Evolutionary conservation across 352 stramenopile genomes (phyloP), one percentile per base, ranked within the genome.

Genomic region (Pythium rhizo-oryzae): DNA sequence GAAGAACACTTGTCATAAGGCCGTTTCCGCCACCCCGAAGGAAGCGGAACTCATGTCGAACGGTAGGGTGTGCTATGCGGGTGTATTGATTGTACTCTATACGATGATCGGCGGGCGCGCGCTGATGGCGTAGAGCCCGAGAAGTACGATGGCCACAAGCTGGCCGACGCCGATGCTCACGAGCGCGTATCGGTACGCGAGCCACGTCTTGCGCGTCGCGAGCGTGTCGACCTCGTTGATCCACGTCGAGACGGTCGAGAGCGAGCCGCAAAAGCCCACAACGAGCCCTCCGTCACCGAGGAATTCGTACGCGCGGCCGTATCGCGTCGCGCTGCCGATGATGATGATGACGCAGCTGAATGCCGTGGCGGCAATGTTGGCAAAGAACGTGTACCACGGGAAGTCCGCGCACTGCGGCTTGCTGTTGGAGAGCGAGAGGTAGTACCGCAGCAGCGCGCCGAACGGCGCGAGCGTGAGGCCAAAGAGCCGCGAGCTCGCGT

Each of bases 241-340:
- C 72, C 72, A 79, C 50, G 69, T 74, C 24, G 72, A 79, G 8
- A 79, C 72, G 16, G 72, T 79, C 7, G 72, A 79, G 19, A 79
- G 49, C 58, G 72, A 79, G 11, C 72, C 72, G 21, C 62, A 74
- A 54, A 79, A 79, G 49, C 72, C 72, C 25, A 67, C 65, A 8
- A 76, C 4, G 12, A 76, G 25, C 4, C 57, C 65, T 9, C 65
- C 59, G 28, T 73, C 57, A 18, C 65, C 65, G 24, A 72, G 50
- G 16, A 75, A 68, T 7, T 55, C 21, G 50, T 70, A 76, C 18
- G 24, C 25, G 44, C 37, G 37, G 49, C 58, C 16, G 19, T 18
- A 15, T 7, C 19, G 13, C 4, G 65, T 63, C n/a, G 16, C 21
- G 37, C 70, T 76, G 49, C 59, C 62, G 21, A 69, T 65, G 51